Base-by-base conservation (phyloP, 2,329 filamentous ascomycete genomes). In the Trichoderma polysporum region DNA sequence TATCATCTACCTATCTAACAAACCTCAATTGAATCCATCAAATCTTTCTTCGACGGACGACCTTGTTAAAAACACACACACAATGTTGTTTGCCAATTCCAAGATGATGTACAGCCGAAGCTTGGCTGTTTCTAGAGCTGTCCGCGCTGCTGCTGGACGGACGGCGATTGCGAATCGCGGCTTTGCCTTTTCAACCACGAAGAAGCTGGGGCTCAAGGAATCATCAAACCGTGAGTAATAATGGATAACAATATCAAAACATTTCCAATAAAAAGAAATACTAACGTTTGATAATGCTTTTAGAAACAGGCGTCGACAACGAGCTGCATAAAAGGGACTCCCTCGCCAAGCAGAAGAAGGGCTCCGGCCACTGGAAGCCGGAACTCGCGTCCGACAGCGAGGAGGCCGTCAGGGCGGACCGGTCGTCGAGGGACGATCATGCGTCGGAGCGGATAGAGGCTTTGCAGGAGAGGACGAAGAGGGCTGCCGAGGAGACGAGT, bases 331-430 rank as follows among this genome's bases (percentile, higher is more conserved):
- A 90, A 80, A 77, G 84, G 65, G 86, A 89, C 73, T 82, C 83
- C 27, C 79, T 90, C 50, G 68, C 83, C 70, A 93, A 94, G 82
- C 85, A 92, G 68, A 87, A 90, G 77, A 79, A 85, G 45, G 91
- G 91, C 68, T 84, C 87, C 76, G 89, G 84, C 62, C 85, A 92
- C 75, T 95, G 92, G 92, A 90, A 91, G 80, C 84, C 90, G 25
- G 88, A 90, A 76, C 83, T 96, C 58, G 91, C 92, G 3, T 91
- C 88, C 58, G 88, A 92, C 78, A 91, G 90, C 78, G 92, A 96
- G 82, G 91, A 91, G 77, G 87, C 87, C 72, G 84, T 95, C 78
- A 89, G 86, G 81, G 90, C 88, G 47, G 91, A 90, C 76, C 86
- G 86, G 33, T 39, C 39, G 47, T 68, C 69, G 29, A 22, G 47